A percentile compares a stretch with the other conserved stretches of the same genome.
Conservation (phyloP, 2,329 filamentous ascomycete species). For the Chalaropsis thielavioides region DNA sequence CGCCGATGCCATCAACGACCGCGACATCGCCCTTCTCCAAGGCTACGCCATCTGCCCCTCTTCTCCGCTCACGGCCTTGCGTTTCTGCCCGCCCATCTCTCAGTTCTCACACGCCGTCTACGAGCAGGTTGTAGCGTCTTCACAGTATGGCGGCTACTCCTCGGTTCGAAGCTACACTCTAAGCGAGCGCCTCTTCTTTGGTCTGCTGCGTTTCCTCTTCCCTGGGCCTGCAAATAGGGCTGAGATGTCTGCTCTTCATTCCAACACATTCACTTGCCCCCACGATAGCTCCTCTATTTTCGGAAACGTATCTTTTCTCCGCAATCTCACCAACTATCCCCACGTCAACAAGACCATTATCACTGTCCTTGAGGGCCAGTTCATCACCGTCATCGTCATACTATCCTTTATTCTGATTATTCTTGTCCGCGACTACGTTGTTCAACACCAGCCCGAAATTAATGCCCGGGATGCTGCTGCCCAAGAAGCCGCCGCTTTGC, state of each 20-base stretch:
- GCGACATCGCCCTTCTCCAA: constrained; percentile 11
- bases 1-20: not conserved
- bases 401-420: constrained; percentile 95
- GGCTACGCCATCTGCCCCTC: constrained; percentile 23
- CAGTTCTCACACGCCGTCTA: constrained; percentile 12
- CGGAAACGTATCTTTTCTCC: constrained; percentile 42
- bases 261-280: constrained; percentile 14
- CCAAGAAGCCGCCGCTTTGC: not conserved
- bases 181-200: constrained; percentile 6
- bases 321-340: constrained; percentile 51
- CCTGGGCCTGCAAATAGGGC: constrained; percentile 7
- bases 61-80: constrained; percentile 20
- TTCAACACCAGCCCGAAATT: constrained; percentile 89
- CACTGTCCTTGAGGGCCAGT: constrained; percentile 75
- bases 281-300: constrained; percentile 32
- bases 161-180: not conserved
- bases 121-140: constrained; percentile 9
- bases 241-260: constrained; percentile 4
- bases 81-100: constrained; percentile 11
- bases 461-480: constrained; percentile 45
- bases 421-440: constrained; percentile 90
- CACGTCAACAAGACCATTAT: constrained; percentile 66
- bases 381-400: constrained; percentile 85
- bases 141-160: constrained; percentile 1
- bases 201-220: constrained; percentile 3